Base-by-base conservation (phyloP, 129 eudicot genomes). In the Arctium minus region DNA sequence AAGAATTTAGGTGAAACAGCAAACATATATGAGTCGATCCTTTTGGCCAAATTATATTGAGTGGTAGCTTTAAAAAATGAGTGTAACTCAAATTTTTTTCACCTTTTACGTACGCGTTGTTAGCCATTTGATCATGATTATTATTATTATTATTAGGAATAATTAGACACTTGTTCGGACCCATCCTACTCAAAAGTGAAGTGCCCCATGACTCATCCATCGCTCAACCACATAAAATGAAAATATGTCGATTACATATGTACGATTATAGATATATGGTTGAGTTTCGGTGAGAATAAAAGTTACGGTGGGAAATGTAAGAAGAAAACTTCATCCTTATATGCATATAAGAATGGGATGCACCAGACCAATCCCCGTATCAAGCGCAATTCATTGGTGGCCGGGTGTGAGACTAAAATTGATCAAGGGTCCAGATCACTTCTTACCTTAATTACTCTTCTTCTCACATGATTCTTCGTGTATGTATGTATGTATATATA, bases 131-230 rank as follows among this genome's bases (percentile, higher is more conserved):
- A 67, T 46, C 15, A 46, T 74, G 72, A 82, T 70, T n/a, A 48
- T 32, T 76, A 82, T 70, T n/a, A 48, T 32, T 76, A 44, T 44
- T 80, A 37, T n/a, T 75, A 15, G 15, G 13, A 13, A 17, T 15
- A 56, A n/a, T 15, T 73, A 40, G 27, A 56, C 36, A 83, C 75
- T 68, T 33, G 6, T 36, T 73, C 67, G 87, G 90, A 85, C 86
- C 94, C 89, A 75, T 79, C 81, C 48, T 64, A 80, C 74, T 76
- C 35, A 8, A 79, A 87, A 72, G 70, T 53, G 62, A 82, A 87
- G 89, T 86, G 91, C 84, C 83, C 79, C 50, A 75, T 80, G 88
- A 85, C 86, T 86, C 97, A 88, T 85, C 67, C 74, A 17, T 50
- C 15, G 84, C 75, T 71, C 83, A 86, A 80, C 89, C 84, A 83